Conservation (phyloP, 2,329 filamentous ascomycete species). For the Clarireedia paspali region DNA sequence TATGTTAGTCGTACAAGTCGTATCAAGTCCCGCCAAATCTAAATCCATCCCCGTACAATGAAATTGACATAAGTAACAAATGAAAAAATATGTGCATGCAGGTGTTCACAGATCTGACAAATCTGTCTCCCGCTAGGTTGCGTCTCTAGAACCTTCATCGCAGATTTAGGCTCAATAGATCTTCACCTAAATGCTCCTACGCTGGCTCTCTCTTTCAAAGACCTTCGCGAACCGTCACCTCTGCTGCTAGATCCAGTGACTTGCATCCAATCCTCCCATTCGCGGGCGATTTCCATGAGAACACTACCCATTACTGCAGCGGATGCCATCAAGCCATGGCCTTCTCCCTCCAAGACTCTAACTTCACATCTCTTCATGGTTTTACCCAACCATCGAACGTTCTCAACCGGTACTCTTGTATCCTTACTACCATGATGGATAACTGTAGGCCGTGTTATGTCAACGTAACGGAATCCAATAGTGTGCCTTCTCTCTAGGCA, state of each 20-base stretch:
- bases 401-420: slow-evolving; percentile 86
- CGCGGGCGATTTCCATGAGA: slow-evolving; percentile 86
- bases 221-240: slow-evolving; percentile 21
- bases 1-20: slow-evolving; percentile 10
- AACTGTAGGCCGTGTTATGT: slow-evolving; percentile 83
- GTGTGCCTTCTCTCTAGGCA: slow-evolving; percentile 85
- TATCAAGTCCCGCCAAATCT: not conserved
- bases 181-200: slow-evolving; percentile 26
- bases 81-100: slow-evolving; percentile 5
- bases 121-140: not conserved
- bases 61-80: not conserved
- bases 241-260: slow-evolving; percentile 38
- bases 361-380: slow-evolving; percentile 93
- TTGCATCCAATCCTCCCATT: slow-evolving; percentile 84
- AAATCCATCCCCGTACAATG: not conserved
- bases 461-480: slow-evolving; percentile 94
- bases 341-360: slow-evolving; percentile 80
- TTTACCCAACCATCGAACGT: slow-evolving; percentile 89
- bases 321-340: slow-evolving; percentile 93
- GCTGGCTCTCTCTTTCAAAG: slow-evolving; percentile 27
- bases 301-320: slow-evolving; percentile 88
- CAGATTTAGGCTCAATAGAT: not conserved
- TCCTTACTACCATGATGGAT: slow-evolving; percentile 93
- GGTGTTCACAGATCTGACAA: not conserved
- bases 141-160: not conserved